Evolutionary conservation across 441 rosid species (phyloP).

Genomic region (Pelargonium myrrhifolium): DNA sequence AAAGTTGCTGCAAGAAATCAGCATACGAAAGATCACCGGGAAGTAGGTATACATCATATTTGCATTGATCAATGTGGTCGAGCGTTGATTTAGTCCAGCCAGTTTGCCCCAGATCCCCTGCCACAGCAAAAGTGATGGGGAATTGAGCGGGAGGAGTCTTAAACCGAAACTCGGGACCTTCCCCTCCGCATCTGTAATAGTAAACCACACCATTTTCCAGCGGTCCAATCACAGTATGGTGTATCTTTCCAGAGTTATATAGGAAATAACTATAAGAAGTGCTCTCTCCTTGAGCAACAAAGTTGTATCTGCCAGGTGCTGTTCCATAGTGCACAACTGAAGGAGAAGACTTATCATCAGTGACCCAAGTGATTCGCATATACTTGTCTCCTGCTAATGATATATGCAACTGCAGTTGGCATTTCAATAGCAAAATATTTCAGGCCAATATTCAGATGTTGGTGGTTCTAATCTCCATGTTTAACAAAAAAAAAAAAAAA

Average conservation of each 20-base stretch:
- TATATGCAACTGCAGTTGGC: slow-evolving; percentile 58
- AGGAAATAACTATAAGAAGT: slow-evolving; percentile 63
- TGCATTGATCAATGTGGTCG: slow-evolving; percentile 69
- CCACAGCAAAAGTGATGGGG: slow-evolving; percentile 78
- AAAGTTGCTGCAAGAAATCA: slow-evolving; percentile 68
- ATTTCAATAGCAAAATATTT: slow-evolving; percentile 6
- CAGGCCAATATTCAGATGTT: neutral
- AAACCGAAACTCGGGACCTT: slow-evolving; percentile 73
- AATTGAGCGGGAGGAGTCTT: slow-evolving; percentile 73
- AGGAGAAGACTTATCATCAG: slow-evolving; percentile 50
- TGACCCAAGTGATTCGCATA: slow-evolving; percentile 71
- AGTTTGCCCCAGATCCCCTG: slow-evolving; percentile 92
- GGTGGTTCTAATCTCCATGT: neutral
- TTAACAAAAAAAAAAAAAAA: too few relatives aligned
- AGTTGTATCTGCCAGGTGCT: slow-evolving; percentile 49
- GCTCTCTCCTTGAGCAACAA: slow-evolving; percentile 57
- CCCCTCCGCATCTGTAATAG: slow-evolving; percentile 74
- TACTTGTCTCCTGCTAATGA: slow-evolving; percentile 85
- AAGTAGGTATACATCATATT: slow-evolving; percentile 68
- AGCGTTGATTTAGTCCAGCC: slow-evolving; percentile 95
- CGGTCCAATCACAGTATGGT: slow-evolving; percentile 76
- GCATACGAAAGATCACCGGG: slow-evolving; percentile 97
- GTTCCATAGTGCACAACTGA: slow-evolving; percentile 74
- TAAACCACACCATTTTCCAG: slow-evolving; percentile 53
- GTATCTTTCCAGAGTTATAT: slow-evolving; percentile 86